These are phyloP conservation scores for Orbilia javanica DNA, from an alignment of 2,329 filamentous ascomycete species.

Conservation along the genomic window DNA sequence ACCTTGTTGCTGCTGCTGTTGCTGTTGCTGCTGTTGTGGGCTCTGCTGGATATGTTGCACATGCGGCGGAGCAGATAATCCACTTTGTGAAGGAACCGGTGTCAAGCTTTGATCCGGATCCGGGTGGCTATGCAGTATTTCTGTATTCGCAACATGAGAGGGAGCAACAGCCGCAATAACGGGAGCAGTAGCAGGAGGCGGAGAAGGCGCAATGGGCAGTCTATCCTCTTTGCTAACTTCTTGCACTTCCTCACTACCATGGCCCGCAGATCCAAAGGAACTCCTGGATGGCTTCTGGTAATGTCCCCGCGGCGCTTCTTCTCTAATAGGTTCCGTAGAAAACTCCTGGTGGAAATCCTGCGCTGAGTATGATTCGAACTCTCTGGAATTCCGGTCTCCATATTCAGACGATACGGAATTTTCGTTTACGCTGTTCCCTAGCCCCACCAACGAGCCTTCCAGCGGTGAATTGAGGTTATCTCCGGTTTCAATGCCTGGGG, in stretches of 20 bases:
- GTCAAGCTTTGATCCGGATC: constrained; percentile 50
- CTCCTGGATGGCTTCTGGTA: constrained; percentile 45
- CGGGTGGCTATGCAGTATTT: constrained; percentile 23
- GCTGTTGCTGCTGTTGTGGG: not conserved
- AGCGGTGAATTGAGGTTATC: constrained; percentile 44
- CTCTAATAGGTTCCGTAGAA: constrained; percentile 18
- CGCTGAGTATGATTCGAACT: constrained; percentile 46
- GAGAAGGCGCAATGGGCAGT: constrained; percentile 46
- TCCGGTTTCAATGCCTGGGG: constrained; percentile 23
- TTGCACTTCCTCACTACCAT: constrained; percentile 38
- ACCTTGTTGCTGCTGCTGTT: not conserved
- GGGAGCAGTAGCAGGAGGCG: constrained; percentile 40
- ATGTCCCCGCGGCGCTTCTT: constrained; percentile 29
- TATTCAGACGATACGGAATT: constrained; percentile 39
- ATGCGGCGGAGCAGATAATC: constrained; percentile 47
- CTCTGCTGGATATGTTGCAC: constrained; percentile 25
- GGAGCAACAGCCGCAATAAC: constrained; percentile 17
- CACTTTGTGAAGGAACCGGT: constrained; percentile 37
- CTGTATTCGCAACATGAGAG: constrained; percentile 23
- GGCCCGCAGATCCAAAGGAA: constrained; percentile 48
- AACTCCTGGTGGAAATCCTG: constrained; percentile 42
- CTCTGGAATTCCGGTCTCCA: constrained; percentile 41
- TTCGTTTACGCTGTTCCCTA: constrained; percentile 1
- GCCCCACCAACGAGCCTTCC: constrained; percentile 18
- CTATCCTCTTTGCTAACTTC: constrained; percentile 48